phyloP scores from a whole-genome alignment of 768 basidiomycete species.

The Mrakia hoshinonis region DNA sequence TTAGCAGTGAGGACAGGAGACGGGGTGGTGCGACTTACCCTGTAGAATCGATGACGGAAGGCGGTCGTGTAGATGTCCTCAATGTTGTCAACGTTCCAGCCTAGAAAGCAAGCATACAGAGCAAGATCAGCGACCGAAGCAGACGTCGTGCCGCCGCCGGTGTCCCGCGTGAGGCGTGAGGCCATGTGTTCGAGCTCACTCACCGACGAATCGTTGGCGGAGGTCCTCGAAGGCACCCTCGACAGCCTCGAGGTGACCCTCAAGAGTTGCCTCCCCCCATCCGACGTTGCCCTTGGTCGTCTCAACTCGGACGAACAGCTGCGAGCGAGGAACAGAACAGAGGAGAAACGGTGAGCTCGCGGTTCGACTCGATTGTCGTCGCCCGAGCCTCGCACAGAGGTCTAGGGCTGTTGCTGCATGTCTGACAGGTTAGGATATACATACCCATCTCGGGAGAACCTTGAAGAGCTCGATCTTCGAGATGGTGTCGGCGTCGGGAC shows the following conservation, averaged over 20 bases:
- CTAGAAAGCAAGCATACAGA: background rate
- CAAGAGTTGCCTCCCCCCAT: conserved; percentile 68
- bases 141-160: too few species aligned
- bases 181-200: background rate
- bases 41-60: conserved; percentile 61
- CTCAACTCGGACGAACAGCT: conserved; percentile 62
- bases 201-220: conserved; percentile 52
- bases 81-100: conserved; percentile 45
- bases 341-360: background rate
- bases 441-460: conserved; percentile 47
- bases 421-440: background rate
- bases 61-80: conserved; percentile 55
- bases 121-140: background rate
- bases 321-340: background rate
- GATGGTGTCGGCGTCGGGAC: conserved; percentile 33
- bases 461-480: conserved; percentile 48
- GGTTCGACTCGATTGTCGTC: too few species aligned
- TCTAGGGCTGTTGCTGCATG: too few species aligned
- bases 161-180: too few species aligned
- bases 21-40: conserved; percentile 31
- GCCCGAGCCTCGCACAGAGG: too few species aligned
- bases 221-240: conserved; percentile 59
- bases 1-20: too few species aligned
- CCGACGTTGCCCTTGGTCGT: conserved; percentile 57
- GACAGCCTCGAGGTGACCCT: conserved; percentile 58